Evolutionary conservation across 768 basidiomycete species (phyloP), one percentile per base, ranked within the genome.

Genomic region (Terana coerulea): DNA sequence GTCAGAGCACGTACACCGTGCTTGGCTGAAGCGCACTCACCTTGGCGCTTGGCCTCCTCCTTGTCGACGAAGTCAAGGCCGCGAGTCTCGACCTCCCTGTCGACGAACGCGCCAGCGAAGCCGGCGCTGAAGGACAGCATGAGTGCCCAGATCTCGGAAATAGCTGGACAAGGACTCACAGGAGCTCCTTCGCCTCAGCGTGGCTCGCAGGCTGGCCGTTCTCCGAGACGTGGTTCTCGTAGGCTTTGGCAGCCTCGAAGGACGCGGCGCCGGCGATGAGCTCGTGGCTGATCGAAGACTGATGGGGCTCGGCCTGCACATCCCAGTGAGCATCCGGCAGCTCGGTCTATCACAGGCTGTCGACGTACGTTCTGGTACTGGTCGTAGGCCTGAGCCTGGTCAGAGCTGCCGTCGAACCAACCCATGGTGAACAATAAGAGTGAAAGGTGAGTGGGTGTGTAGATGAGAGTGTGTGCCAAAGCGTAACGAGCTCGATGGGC

Each of bases 211-310:
- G 73, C 57, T 75, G 54, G 34, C 86, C 87, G 19, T 84, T 70
- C 34, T 47, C 61, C 28, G 48, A 71, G 24, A 58, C 36, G 66
- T 88, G 86, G 0, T 79, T 59, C 55, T 87, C 74, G 61, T 78
- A 88, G 1, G 79, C 76, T 62, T 84, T 86, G 40, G 75, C 75
- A 51, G 85, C 85, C 75, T 81, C 83, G 65, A 73, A 88, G 25
- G 81, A 64, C 5, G 84, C 85, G 34, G 86, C 86, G 34, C 69
- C 84, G 42, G 82, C 81, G 53, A 88, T 74, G 37, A 87, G 62
- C 67, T 88, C 80, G 63, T 88, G 86, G 9, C 81, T 77, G 47
- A 84, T 64, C 52, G 67, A 51, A 2, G 84, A 78, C 67, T 82
- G 66, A 71, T 85, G 84, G 10, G 72, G 73, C n/a, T 73, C 28